phyloP scores from a whole-genome alignment of 2,329 filamentous ascomycete species.

The Cercospora sesami region DNA sequence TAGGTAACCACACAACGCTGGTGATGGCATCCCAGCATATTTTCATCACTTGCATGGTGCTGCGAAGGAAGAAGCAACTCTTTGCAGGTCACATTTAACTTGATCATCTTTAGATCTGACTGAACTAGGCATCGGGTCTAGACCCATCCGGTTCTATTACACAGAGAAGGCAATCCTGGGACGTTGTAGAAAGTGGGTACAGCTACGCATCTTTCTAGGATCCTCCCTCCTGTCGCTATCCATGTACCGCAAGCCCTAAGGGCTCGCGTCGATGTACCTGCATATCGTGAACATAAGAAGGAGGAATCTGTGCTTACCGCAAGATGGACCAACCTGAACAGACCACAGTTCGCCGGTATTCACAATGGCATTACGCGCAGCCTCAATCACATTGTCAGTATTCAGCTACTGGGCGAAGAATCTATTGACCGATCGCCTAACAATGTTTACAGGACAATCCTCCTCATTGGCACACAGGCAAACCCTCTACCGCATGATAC shows the following conservation, averaged over 20 bases:
- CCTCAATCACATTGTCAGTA: background rate
- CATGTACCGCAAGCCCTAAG: background rate
- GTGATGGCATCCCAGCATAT: background rate
- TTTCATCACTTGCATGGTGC: background rate
- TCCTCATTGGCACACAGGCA: background rate
- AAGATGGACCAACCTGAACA: too few species aligned
- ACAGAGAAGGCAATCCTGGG: background rate
- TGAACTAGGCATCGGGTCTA: too few species aligned
- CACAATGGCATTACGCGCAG: background rate
- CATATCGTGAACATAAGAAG: background rate
- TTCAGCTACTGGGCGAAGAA: background rate
- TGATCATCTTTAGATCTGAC: too few species aligned
- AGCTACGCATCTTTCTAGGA: background rate
- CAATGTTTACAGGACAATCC: background rate
- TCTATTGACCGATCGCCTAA: background rate
- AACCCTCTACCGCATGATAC: background rate
- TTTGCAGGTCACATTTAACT: too few species aligned
- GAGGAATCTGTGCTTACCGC: background rate
- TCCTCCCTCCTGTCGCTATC: background rate
- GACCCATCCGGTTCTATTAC: too few species aligned
- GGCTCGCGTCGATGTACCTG: background rate
- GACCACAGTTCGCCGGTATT: background rate
- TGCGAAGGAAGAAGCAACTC: background rate
- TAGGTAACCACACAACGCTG: background rate
- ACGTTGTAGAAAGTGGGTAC: background rate